These are phyloP conservation scores for Leishmania guyanensis DNA, from an alignment of 208 protist species.

Conservation along the genomic window DNA sequence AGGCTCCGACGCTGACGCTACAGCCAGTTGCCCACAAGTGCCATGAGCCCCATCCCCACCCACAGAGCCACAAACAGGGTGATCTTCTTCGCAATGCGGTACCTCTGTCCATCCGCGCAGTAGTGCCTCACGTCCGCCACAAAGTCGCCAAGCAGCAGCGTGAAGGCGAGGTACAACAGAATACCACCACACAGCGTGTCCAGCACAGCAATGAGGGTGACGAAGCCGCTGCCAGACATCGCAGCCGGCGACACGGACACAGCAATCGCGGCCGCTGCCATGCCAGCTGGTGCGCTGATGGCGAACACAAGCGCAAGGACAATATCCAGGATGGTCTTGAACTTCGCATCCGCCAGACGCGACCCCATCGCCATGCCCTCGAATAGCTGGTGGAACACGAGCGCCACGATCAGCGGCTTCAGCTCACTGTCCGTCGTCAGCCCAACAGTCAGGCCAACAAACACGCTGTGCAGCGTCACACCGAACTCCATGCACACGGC, in stretches of 20 bases:
- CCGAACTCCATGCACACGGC: constrained; percentile 73
- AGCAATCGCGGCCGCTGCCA: constrained; percentile 30
- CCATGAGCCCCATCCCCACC: constrained; percentile 53
- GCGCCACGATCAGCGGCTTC: constrained; percentile 51
- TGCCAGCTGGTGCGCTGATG: constrained; percentile 50
- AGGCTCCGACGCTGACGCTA: constrained; percentile 1
- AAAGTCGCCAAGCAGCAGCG: constrained; percentile 66
- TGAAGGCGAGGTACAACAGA: constrained; percentile 74
- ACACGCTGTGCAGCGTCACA: constrained; percentile 72
- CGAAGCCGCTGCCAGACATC: constrained; percentile 43
- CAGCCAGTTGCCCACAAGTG: constrained; percentile 51
- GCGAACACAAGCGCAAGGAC: constrained; percentile 47
- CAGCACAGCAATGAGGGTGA: constrained; percentile 43
- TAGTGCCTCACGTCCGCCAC: constrained; percentile 29
- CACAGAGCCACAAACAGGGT: constrained; percentile 39
- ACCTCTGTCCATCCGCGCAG: constrained; percentile 21
- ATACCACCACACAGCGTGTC: constrained; percentile 71
- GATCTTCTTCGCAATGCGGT: constrained; percentile 15
- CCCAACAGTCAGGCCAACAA: constrained; percentile 64
- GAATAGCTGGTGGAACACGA: constrained; percentile 77
- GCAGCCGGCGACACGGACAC: constrained; percentile 33
- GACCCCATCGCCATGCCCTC: constrained; percentile 74
- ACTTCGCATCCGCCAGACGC: constrained; percentile 59
- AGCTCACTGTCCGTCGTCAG: constrained; percentile 50
- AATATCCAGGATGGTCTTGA: constrained; percentile 39